A percentile compares a stretch with the other conserved stretches of the same genome.
phyloP scores from a whole-genome alignment of 352 stramenopile genomes.

The Phytophthora gonapodyides region DNA sequence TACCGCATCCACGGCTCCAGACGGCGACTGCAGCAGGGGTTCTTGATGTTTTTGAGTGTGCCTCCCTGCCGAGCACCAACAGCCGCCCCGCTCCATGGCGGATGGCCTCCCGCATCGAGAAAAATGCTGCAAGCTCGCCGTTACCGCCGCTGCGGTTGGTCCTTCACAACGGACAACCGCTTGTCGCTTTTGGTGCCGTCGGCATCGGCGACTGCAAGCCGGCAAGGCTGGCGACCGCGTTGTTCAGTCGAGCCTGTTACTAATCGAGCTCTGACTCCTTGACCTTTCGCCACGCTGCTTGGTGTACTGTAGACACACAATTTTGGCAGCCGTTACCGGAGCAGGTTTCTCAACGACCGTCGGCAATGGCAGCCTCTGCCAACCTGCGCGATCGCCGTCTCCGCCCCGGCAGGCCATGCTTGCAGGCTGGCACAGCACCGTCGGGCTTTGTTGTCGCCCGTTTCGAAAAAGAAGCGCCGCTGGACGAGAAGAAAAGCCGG shows the following conservation, averaged over 20 bases:
- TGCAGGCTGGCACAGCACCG: neutral
- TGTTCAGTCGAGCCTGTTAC: slow-evolving; percentile 18
- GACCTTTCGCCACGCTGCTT: too few relatives aligned
- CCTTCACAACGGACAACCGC: slow-evolving; percentile 14
- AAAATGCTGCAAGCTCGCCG: slow-evolving; percentile 22
- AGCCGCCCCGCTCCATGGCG: slow-evolving; percentile 16
- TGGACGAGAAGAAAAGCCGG: slow-evolving; percentile 17
- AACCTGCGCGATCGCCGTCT: too few relatives aligned
- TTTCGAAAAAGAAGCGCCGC: slow-evolving; percentile 28
- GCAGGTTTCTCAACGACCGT: too few relatives aligned
- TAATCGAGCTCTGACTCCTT: too few relatives aligned
- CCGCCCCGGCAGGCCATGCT: too few relatives aligned
- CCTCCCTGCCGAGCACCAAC: slow-evolving; percentile 1
- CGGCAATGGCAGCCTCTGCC: too few relatives aligned
- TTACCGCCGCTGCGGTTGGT: slow-evolving; percentile 4
- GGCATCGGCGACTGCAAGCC: neutral
- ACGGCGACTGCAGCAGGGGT: neutral
- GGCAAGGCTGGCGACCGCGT: slow-evolving; percentile 12
- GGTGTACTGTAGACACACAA: too few relatives aligned
- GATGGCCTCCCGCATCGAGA: slow-evolving; percentile 7
- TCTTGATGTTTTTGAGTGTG: slow-evolving; percentile 15
- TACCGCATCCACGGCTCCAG: too few relatives aligned
- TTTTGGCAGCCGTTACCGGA: too few relatives aligned
- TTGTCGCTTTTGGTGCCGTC: slow-evolving; percentile 1
- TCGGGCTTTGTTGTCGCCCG: slow-evolving; percentile 12